These are phyloP conservation scores for Cystobasidium ongulense DNA, from an alignment of 768 basidiomycete genomes.

Conservation along the genomic window DNA sequence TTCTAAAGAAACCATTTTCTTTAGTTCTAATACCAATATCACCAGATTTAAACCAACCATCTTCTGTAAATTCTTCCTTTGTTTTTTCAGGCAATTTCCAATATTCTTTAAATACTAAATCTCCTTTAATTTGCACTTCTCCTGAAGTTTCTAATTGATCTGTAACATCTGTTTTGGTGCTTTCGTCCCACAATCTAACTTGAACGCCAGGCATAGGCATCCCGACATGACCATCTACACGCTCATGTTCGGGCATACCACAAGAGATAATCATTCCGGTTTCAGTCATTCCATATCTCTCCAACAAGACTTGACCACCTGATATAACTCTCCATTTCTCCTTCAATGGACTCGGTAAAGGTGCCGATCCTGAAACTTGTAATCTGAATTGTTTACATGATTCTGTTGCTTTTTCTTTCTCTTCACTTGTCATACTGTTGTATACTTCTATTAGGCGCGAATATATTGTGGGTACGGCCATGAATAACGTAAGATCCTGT, in stretches of 20 bases:
- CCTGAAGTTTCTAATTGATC: constrained; percentile 38
- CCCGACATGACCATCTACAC: constrained; percentile 42
- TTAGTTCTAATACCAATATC: constrained; percentile 41
- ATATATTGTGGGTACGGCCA: constrained; percentile 44
- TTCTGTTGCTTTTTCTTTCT: constrained; percentile 35
- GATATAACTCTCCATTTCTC: constrained; percentile 41
- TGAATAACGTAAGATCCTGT: constrained; percentile 42
- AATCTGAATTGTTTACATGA: constrained; percentile 39
- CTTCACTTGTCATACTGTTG: constrained; percentile 30
- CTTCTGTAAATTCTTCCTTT: constrained; percentile 40
- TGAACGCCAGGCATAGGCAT: constrained; percentile 40
- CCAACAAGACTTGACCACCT: constrained; percentile 41
- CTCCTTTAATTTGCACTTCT: constrained; percentile 41
- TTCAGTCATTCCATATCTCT: constrained; percentile 45
- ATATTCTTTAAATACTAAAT: constrained; percentile 41
- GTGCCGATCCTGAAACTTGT: constrained; percentile 43
- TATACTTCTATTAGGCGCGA: constrained; percentile 39
- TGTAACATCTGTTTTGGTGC: constrained; percentile 34
- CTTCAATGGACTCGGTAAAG: constrained; percentile 42
- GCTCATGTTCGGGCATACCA: background rate
- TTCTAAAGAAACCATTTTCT: constrained; percentile 37
- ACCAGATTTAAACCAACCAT: constrained; percentile 44
- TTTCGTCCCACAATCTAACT: constrained; percentile 40
- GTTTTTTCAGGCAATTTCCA: constrained; percentile 33
- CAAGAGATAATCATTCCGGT: constrained; percentile 31